Evolutionary conservation across 2,329 filamentous ascomycete species (phyloP).

Genomic region (Colletotrichum sp.): DNA sequence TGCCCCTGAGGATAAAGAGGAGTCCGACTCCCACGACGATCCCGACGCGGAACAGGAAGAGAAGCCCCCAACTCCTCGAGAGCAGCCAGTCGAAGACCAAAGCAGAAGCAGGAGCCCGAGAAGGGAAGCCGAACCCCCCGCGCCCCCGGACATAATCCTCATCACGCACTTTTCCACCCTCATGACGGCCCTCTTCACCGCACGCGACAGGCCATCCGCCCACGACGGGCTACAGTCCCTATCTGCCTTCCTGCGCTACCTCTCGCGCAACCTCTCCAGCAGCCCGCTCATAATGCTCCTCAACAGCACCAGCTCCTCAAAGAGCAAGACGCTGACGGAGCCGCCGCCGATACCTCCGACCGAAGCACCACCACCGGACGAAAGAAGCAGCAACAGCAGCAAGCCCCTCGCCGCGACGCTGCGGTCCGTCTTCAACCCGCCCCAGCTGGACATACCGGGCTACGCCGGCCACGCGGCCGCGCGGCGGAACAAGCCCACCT

Average conservation of each 20-base stretch:
- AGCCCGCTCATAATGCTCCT: slow-evolving; percentile 59
- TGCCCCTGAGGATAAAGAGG: neutral
- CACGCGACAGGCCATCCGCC: slow-evolving; percentile 49
- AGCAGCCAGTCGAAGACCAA: too few relatives aligned
- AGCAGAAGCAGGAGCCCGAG: neutral
- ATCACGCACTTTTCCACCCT: slow-evolving; percentile 60
- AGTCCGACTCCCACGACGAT: neutral
- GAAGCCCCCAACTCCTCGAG: neutral
- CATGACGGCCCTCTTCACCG: slow-evolving; percentile 57
- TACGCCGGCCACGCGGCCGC: slow-evolving; percentile 24
- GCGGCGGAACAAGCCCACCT: slow-evolving; percentile 51
- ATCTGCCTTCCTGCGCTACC: slow-evolving; percentile 47
- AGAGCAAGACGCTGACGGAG: neutral
- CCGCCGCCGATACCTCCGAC: neutral
- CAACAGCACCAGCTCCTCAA: slow-evolving; percentile 50
- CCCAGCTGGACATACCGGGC: slow-evolving; percentile 24
- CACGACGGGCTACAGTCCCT: slow-evolving; percentile 56
- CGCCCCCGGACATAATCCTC: slow-evolving; percentile 53
- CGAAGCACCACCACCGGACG: neutral
- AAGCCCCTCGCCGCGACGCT: slow-evolving; percentile 47
- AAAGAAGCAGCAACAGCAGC: neutral
- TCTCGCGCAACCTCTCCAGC: slow-evolving; percentile 45
- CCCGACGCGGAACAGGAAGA: neutral
- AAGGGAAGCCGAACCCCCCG: neutral
- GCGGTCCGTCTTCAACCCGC: slow-evolving; percentile 54